These are phyloP conservation scores for Saccharomycopsis sp. DNA, from an alignment of 805 yeast genomes.

Conservation along the genomic window DNA sequence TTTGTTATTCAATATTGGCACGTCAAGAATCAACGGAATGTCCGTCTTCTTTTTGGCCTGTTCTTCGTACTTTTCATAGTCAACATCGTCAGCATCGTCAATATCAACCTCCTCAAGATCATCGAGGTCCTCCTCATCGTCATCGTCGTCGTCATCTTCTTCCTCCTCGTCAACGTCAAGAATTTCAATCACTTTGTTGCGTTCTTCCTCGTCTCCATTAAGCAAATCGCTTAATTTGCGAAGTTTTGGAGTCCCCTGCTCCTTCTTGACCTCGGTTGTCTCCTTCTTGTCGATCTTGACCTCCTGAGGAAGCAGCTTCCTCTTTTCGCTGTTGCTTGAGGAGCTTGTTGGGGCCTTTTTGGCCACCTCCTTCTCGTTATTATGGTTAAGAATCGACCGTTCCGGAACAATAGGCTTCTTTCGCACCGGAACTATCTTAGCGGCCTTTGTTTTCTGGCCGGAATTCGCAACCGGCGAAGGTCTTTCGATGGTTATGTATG, in stretches of 20 bases:
- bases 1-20: slow-evolving; percentile 43
- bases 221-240: slow-evolving; percentile 2
- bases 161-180: slow-evolving; percentile 7
- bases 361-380: not conserved
- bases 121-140: slow-evolving; percentile 18
- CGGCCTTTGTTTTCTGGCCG: not conserved
- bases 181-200: slow-evolving; percentile 4
- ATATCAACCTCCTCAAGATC: slow-evolving; percentile 9
- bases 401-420: not conserved
- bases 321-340: not conserved
- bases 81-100: slow-evolving; percentile 15
- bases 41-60: slow-evolving; percentile 21
- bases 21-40: slow-evolving; percentile 51
- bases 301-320: not conserved
- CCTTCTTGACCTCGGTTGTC: not conserved
- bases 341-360: not conserved
- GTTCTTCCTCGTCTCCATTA: not conserved
- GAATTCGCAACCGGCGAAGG: not conserved
- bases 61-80: slow-evolving; percentile 12
- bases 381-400: not conserved
- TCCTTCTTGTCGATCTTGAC: not conserved
- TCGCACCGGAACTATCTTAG: not conserved
- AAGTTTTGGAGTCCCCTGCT: not conserved
- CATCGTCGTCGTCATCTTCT: slow-evolving; percentile 17
- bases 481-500: slow-evolving; percentile 4